These are phyloP conservation scores for Trichoderma oligosporum DNA, from an alignment of 2,329 filamentous ascomycete species.

Conservation along the genomic window DNA sequence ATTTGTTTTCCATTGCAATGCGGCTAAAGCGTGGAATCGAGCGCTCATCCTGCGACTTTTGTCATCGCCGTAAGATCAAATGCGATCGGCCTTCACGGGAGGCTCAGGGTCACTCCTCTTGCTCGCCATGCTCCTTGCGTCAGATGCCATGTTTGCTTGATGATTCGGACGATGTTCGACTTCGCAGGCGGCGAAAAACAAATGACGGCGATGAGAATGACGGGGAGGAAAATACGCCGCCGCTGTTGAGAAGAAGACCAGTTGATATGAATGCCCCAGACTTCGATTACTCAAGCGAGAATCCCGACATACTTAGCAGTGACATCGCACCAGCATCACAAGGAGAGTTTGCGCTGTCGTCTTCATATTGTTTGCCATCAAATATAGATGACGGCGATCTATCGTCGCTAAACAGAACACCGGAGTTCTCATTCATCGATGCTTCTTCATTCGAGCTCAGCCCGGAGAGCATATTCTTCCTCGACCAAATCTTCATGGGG, in stretches of 20 bases:
- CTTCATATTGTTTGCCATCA: neutral
- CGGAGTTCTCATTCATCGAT: neutral
- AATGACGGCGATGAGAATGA: neutral
- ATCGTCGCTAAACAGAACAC: neutral
- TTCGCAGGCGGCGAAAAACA: neutral
- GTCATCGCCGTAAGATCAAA: constrained; percentile 9
- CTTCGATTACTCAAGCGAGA: neutral
- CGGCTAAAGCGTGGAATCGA: constrained; percentile 7
- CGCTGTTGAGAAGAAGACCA: neutral
- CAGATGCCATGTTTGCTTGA: neutral
- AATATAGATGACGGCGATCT: neutral
- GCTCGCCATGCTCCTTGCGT: constrained; percentile 1
- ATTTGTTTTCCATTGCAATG: neutral
- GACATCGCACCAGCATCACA: too few relatives aligned
- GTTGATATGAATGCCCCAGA: too few relatives aligned
- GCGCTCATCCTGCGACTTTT: constrained; percentile 11
- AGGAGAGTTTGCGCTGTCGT: neutral
- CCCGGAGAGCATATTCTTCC: neutral
- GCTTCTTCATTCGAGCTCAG: constrained; percentile 9
- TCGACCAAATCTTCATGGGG: constrained; percentile 8
- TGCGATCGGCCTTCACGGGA: neutral
- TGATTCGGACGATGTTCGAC: neutral
- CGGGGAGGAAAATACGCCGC: neutral
- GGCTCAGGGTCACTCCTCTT: neutral
- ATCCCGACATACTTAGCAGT: neutral